These are phyloP conservation scores for Bauhinia variegata DNA, from an alignment of 306 rosid genomes.

Conservation along the genomic window DNA sequence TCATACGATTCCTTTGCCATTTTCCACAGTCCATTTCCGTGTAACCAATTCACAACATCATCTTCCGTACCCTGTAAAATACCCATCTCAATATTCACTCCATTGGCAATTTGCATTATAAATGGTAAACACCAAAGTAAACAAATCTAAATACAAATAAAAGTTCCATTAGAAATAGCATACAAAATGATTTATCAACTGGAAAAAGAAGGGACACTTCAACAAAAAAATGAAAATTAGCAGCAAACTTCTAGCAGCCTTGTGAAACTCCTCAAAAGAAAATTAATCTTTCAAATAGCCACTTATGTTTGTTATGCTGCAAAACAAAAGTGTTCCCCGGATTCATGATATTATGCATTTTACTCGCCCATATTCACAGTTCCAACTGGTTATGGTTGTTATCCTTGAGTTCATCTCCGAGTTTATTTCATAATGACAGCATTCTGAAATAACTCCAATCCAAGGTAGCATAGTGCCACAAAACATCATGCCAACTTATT, in stretches of 20 bases:
- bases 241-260: not conserved
- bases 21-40: conserved; percentile 86
- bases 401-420: no score
- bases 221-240: not conserved
- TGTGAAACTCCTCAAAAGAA: not conserved
- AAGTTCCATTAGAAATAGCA: no score
- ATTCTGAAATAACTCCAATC: no score
- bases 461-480: no score
- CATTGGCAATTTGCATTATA: not conserved
- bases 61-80: conserved; percentile 90
- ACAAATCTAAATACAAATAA: no score
- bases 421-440: no score
- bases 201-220: not conserved
- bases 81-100: conserved; percentile 21
- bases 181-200: no score
- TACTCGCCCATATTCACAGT: not conserved
- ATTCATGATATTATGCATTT: not conserved
- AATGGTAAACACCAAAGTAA: no score
- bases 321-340: not conserved
- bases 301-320: no score
- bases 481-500: not conserved
- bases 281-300: not conserved
- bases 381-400: not conserved
- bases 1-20: conserved; percentile 89
- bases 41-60: conserved; percentile 90